Evolutionary conservation across 371 early-diverging fungal species (phyloP).

Genomic region (Smittium mucronatum): DNA sequence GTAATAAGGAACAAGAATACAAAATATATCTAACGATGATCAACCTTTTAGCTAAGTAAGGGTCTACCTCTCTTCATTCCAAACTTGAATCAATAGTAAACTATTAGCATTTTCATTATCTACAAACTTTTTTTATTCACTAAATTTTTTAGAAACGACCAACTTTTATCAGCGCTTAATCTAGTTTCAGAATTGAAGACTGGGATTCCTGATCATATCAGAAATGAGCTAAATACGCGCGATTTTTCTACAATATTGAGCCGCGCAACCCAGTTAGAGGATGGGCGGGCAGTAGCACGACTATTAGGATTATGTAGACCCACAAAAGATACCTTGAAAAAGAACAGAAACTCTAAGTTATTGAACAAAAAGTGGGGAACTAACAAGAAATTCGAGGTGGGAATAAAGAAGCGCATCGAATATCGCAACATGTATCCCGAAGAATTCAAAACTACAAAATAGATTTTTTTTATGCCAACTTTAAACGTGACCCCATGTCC

Average conservation of each 20-base stretch:
- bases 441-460: conserved; percentile 1
- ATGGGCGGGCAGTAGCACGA: conserved; percentile 10
- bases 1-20: conserved; percentile 10
- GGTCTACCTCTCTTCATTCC: background rate
- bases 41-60: conserved; percentile 10
- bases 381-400: conserved; percentile 13
- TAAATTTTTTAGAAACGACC: conserved; percentile 11
- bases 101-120: too few relatives aligned
- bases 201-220: conserved; percentile 22
- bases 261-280: conserved; percentile 19
- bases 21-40: conserved; percentile 10
- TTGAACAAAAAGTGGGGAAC: conserved; percentile 33
- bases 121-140: background rate
- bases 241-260: conserved; percentile 25
- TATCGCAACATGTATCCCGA: conserved; percentile 6
- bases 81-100: too few relatives aligned
- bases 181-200: conserved; percentile 26
- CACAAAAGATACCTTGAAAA: conserved; percentile 18
- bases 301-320: conserved; percentile 8
- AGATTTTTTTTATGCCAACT: too few relatives aligned
- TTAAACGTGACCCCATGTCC: too few relatives aligned
- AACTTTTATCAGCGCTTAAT: conserved; percentile 24
- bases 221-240: conserved; percentile 21
- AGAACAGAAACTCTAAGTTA: conserved; percentile 17
- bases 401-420: background rate